Conservation (phyloP, 2,329 filamentous ascomycete genomes). For the Daldinia eschscholtzii region DNA sequence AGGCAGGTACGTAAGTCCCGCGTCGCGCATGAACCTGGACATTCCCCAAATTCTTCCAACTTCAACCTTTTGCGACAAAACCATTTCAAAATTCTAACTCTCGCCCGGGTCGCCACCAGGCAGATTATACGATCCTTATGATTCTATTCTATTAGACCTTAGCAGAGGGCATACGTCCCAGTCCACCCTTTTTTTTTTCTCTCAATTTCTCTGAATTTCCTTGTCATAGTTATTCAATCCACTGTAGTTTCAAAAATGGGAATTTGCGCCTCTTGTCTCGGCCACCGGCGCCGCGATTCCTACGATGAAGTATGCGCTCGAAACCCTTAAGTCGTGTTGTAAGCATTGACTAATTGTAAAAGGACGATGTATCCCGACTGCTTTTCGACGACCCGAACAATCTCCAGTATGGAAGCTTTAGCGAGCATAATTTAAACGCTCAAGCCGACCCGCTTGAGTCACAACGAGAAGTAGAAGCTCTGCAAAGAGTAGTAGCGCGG, state of each 20-base stretch:
- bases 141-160: conserved; percentile 40
- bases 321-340: not conserved
- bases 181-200: conserved; percentile 23
- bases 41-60: conserved; percentile 44
- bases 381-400: conserved; percentile 72
- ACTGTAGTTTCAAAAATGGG: conserved; percentile 61
- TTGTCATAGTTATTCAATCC: conserved; percentile 14
- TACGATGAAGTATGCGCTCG: conserved; percentile 65
- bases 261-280: conserved; percentile 71
- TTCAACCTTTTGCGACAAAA: conserved; percentile 42
- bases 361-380: conserved; percentile 70
- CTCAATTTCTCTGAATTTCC: conserved; percentile 25
- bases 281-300: conserved; percentile 62
- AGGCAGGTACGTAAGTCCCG: conserved; percentile 17
- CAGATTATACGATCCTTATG: conserved; percentile 55
- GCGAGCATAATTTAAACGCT: conserved; percentile 65
- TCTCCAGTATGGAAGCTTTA: conserved; percentile 73
- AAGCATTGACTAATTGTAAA: conserved; percentile 26
- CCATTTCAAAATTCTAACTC: conserved; percentile 49
- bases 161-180: conserved; percentile 45
- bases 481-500: conserved; percentile 72
- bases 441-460: conserved; percentile 72
- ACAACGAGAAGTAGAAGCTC: conserved; percentile 73
- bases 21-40: conserved; percentile 24
- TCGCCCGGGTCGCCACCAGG: conserved; percentile 50